These are phyloP conservation scores for Zychaea mexicana DNA, from an alignment of 371 early-diverging fungal genomes.

Conservation along the genomic window DNA sequence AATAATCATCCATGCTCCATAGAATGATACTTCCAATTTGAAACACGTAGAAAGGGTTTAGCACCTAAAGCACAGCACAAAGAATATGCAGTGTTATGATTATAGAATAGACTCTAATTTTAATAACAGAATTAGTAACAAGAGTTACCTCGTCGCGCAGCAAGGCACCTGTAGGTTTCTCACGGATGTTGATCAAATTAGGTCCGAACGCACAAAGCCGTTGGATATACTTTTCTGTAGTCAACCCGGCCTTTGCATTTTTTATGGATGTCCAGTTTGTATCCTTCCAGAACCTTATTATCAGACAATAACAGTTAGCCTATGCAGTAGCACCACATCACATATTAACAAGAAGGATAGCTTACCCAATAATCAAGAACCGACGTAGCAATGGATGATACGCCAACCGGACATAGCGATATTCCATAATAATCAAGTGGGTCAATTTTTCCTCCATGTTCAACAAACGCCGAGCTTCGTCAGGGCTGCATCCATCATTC, in stretches of 20 bases:
- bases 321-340: neutral
- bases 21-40: conserved; percentile 89
- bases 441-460: conserved; percentile 34
- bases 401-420: conserved; percentile 85
- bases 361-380: conserved; percentile 70
- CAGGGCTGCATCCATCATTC: conserved; percentile 24
- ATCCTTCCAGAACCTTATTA: conserved; percentile 75
- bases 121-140: no score
- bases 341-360: neutral
- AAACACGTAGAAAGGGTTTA: conserved; percentile 94
- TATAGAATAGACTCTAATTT: no score
- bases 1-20: conserved; percentile 94
- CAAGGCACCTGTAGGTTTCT: conserved; percentile 74
- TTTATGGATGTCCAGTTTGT: conserved; percentile 61
- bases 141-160: conserved; percentile 83
- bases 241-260: conserved; percentile 57
- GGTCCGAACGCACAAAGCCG: conserved; percentile 80
- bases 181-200: conserved; percentile 83
- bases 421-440: conserved; percentile 66
- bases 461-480: conserved; percentile 23
- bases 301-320: neutral
- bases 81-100: no score
- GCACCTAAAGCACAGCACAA: no score
- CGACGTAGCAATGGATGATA: conserved; percentile 75
- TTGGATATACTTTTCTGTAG: conserved; percentile 54